phyloP scores from a whole-genome alignment of 768 basidiomycete genomes.

The Suillus clintonianus region DNA sequence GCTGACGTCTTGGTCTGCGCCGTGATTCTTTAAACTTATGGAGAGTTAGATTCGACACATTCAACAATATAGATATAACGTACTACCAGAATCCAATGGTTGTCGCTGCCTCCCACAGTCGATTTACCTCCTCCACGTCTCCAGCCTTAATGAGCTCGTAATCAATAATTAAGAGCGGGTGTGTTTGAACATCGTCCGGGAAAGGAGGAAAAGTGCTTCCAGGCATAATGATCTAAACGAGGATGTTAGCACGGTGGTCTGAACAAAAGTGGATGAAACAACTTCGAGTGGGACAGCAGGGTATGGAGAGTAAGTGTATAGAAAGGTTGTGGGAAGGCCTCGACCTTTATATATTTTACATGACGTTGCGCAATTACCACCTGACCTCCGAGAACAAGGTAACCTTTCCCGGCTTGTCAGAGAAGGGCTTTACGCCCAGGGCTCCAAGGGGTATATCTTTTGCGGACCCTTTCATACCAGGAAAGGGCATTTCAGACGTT shows the following conservation, averaged over 20 bases:
- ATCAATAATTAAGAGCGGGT: slow-evolving; percentile 51
- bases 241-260: too few relatives aligned
- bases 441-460: too few relatives aligned
- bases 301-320: too few relatives aligned
- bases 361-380: background rate
- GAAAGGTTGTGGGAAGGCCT: background rate
- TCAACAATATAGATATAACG: slow-evolving; percentile 18
- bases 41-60: background rate
- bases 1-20: slow-evolving; percentile 34
- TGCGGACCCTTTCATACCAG: too few relatives aligned
- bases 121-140: slow-evolving; percentile 39
- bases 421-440: background rate
- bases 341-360: background rate
- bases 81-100: slow-evolving; percentile 58
- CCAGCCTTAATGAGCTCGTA: slow-evolving; percentile 37
- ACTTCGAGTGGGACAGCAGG: background rate
- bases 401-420: background rate
- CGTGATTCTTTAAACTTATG: slow-evolving; percentile 45
- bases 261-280: background rate
- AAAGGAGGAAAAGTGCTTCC: slow-evolving; percentile 40
- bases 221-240: slow-evolving; percentile 27
- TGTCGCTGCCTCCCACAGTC: slow-evolving; percentile 50
- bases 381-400: background rate
- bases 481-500: too few relatives aligned
- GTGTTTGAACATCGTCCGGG: slow-evolving; percentile 45